These are phyloP conservation scores for Arabis hirsuta DNA, from an alignment of 345 rosid genomes.

Conservation along the genomic window DNA sequence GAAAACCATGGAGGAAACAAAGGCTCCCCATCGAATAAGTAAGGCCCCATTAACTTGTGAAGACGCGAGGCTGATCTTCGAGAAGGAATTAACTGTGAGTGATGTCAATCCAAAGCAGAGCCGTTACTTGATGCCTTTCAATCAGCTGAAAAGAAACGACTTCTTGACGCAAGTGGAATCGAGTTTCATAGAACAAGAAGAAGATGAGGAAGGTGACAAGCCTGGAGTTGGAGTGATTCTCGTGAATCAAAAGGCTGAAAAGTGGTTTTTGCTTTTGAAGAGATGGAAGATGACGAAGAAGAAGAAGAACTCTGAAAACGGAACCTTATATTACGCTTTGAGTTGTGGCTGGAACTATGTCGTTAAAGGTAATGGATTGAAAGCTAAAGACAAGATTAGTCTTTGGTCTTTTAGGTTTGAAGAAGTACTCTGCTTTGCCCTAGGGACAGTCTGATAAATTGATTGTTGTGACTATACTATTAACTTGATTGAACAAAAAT, in stretches of 20 bases:
- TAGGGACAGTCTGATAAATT: neutral
- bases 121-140: neutral
- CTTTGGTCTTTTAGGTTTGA: conserved; percentile 1
- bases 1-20: neutral
- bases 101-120: neutral
- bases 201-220: neutral
- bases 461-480: too few species aligned
- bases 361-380: neutral
- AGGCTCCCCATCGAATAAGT: too few species aligned
- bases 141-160: neutral
- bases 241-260: neutral
- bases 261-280: neutral
- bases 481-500: too few species aligned
- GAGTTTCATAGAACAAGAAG: neutral
- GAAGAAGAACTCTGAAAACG: neutral
- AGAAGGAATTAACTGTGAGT: neutral
- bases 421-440: neutral
- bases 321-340: neutral
- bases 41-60: neutral
- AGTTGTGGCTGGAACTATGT: neutral
- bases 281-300: neutral
- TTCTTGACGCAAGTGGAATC: neutral
- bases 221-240: neutral
- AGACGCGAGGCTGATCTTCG: neutral
- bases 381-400: neutral